Evolutionary conservation across 768 basidiomycete species (phyloP).

Genomic region (Leccinellum rugosiceps): DNA sequence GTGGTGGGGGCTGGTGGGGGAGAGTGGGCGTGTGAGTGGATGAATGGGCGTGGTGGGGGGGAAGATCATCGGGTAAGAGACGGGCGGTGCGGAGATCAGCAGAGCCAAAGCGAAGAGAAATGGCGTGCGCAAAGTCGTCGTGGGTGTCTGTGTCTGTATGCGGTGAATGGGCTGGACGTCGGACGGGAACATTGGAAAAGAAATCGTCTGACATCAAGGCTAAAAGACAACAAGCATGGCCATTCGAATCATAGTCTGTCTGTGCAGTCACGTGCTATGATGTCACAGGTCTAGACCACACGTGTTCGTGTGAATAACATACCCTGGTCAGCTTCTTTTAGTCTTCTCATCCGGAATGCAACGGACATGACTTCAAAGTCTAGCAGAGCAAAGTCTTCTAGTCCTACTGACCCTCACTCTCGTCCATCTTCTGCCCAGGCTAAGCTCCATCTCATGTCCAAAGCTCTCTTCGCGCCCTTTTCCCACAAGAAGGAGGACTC

Average conservation of each 20-base stretch:
- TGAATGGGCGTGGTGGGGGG: constrained; percentile 24
- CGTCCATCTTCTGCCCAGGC: constrained; percentile 30
- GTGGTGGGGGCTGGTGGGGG: neutral
- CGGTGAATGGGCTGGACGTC: constrained; percentile 9
- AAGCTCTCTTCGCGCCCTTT: constrained; percentile 70
- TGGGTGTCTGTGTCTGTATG: constrained; percentile 22
- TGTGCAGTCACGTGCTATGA: constrained; percentile 30
- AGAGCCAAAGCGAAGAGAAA: constrained; percentile 43
- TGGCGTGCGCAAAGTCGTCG: constrained; percentile 53
- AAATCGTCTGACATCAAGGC: constrained; percentile 37
- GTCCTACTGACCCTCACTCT: neutral
- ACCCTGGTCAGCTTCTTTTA: neutral
- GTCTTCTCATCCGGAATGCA: constrained; percentile 16
- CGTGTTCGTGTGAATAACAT: constrained; percentile 19
- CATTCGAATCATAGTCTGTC: neutral
- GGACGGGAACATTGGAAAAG: constrained; percentile 35
- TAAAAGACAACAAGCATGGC: neutral
- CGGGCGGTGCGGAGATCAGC: constrained; percentile 38
- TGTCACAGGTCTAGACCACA: constrained; percentile 28
- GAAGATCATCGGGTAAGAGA: constrained; percentile 27
- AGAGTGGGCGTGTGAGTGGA: constrained; percentile 1
- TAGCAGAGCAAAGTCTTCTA: neutral
- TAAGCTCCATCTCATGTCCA: constrained; percentile 63
- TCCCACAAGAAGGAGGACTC: constrained; percentile 57
- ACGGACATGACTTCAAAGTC: constrained; percentile 15